Conservation (phyloP, 1,284 basidiomycete genomes). For the Puccinia hordei region DNA sequence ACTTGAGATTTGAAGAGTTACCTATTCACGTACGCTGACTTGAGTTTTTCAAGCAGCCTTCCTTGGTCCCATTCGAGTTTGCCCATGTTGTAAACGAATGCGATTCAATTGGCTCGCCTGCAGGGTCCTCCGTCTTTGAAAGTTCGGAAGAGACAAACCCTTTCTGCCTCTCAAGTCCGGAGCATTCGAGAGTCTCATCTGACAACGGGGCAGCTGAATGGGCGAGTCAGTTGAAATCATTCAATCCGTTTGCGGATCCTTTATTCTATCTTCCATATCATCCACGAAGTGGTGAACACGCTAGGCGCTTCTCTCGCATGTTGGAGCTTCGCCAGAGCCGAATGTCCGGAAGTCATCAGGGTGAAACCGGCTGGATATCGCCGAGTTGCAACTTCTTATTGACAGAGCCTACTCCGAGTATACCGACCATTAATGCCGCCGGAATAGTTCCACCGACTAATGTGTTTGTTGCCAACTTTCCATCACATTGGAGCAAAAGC, state of each 20-base stretch:
- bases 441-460: constrained; percentile 16
- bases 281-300: neutral
- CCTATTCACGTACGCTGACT: neutral
- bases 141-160: constrained; percentile 24
- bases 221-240: neutral
- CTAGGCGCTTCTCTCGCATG: neutral
- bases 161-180: constrained; percentile 10
- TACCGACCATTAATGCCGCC: constrained; percentile 27
- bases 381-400: neutral
- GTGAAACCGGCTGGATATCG: neutral
- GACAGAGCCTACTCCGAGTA: constrained; percentile 8
- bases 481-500: constrained; percentile 46
- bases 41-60: neutral
- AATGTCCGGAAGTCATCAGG: neutral
- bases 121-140: constrained; percentile 3
- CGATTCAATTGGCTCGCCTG: neutral
- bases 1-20: neutral
- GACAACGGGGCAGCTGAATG: constrained; percentile 8
- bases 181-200: constrained; percentile 26
- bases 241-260: constrained; percentile 36
- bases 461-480: constrained; percentile 48
- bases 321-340: neutral
- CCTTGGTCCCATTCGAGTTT: neutral
- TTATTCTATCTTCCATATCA: constrained; percentile 26
- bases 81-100: neutral